These are phyloP conservation scores for Erysimum cheiranthoides DNA, from an alignment of 345 rosid genomes.

Conservation along the genomic window DNA sequence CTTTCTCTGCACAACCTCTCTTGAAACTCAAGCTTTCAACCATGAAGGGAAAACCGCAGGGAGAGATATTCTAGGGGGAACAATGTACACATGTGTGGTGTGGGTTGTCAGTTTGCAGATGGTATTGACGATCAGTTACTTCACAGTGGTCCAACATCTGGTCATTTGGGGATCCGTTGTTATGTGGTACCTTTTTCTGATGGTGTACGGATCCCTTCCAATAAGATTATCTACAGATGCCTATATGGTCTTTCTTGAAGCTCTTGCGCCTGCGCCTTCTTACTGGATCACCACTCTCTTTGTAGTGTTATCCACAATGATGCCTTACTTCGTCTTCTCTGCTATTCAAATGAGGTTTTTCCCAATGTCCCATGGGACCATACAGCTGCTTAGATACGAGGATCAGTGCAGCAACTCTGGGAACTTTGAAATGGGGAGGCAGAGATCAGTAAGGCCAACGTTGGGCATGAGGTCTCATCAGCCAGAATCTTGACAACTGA, in stretches of 20 bases:
- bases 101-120: constrained; percentile 94
- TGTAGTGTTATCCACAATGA: constrained; percentile 55
- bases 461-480: constrained; percentile 47
- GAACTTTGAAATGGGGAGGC: constrained; percentile 68
- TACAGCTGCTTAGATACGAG: constrained; percentile 78
- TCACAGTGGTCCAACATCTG: constrained; percentile 74
- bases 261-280: constrained; percentile 80
- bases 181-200: constrained; percentile 74
- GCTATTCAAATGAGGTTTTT: constrained; percentile 80
- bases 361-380: constrained; percentile 86
- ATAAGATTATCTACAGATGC: constrained; percentile 54
- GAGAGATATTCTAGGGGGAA: constrained; percentile 68
- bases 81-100: constrained; percentile 86
- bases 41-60: constrained; percentile 69
- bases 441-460: constrained; percentile 67
- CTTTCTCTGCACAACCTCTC: constrained; percentile 70
- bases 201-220: constrained; percentile 63
- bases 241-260: constrained; percentile 74
- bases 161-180: constrained; percentile 75
- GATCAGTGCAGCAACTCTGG: constrained; percentile 66
- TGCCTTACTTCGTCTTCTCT: constrained; percentile 70
- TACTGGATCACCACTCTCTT: constrained; percentile 76
- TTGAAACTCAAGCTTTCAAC: constrained; percentile 80
- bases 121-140: constrained; percentile 76
- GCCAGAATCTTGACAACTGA: constrained; percentile 26